A percentile compares a stretch with the other conserved stretches of the same genome.
Evolutionary conservation across 495 filamentous ascomycete genomes (phyloP).

Genomic region (Amphirosellinia nigrospora): DNA sequence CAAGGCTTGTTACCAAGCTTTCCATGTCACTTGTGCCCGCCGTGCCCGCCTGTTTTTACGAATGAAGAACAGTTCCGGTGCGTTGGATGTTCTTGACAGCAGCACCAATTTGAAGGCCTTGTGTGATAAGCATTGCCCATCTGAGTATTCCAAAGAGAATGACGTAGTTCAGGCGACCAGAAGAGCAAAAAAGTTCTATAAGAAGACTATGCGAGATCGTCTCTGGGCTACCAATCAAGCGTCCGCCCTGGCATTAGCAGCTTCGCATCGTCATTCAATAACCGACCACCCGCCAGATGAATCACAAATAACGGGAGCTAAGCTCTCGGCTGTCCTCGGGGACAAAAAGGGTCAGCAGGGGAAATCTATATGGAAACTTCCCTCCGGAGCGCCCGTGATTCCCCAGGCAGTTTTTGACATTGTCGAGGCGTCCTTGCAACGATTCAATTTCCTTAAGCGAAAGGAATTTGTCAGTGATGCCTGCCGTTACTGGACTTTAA

Average conservation of each 20-base stretch:
- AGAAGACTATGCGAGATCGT: constrained; percentile 79
- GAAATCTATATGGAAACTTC: constrained; percentile 87
- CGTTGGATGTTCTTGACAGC: constrained; percentile 81
- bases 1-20: constrained; percentile 96
- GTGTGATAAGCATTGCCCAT: constrained; percentile 94
- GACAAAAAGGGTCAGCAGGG: constrained; percentile 70
- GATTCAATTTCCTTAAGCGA: constrained; percentile 81
- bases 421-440: constrained; percentile 76
- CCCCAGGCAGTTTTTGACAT: constrained; percentile 82
- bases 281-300: constrained; percentile 63
- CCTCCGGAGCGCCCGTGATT: constrained; percentile 93
- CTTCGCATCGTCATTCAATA: constrained; percentile 65
- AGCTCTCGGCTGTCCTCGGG: constrained; percentile 64
- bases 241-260: constrained; percentile 78
- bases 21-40: constrained; percentile 96
- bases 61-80: constrained; percentile 91
- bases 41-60: constrained; percentile 87
- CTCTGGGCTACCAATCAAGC: constrained; percentile 92
- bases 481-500: constrained; percentile 97
- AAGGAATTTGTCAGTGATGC: constrained; percentile 92
- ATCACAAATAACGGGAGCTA: constrained; percentile 61
- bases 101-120: constrained; percentile 85
- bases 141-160: constrained; percentile 87
- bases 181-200: constrained; percentile 75
- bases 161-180: constrained; percentile 62